These are phyloP conservation scores for Plantago ovata DNA, from an alignment of 257 asterid species.

Conservation along the genomic window DNA sequence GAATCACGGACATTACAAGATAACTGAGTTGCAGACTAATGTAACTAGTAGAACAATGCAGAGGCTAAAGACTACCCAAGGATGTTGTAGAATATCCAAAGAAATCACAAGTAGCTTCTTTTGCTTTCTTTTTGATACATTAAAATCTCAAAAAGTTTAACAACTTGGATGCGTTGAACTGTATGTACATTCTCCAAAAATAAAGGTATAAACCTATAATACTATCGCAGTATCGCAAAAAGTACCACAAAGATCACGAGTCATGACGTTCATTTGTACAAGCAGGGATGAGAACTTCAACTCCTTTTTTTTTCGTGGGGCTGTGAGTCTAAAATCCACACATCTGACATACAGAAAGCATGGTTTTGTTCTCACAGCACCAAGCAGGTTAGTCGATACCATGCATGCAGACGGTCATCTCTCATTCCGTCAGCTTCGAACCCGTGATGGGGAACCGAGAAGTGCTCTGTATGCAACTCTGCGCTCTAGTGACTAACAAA, in stretches of 20 bases:
- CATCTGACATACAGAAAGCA: neutral
- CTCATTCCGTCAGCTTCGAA: conserved; percentile 15
- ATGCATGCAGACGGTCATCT: neutral
- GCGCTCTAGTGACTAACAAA: conserved; percentile 25
- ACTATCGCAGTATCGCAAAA: neutral
- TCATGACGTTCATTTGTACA: conserved; percentile 8
- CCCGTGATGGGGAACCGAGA: conserved; percentile 27
- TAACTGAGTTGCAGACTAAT: no score
- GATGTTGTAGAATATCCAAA: no score
- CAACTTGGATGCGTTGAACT: neutral
- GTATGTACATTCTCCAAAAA: neutral
- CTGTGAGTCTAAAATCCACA: neutral
- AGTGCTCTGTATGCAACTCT: conserved; percentile 33
- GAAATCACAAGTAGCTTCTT: neutral
- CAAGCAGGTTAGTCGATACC: conserved; percentile 12
- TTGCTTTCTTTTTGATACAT: conserved; percentile 5
- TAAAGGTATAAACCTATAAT: conserved; percentile 1
- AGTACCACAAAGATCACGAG: neutral
- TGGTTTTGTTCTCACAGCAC: conserved; percentile 2
- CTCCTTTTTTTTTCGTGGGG: no score
- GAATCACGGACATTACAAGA: no score
- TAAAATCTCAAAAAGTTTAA: conserved; percentile 4
- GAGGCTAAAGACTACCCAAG: no score
- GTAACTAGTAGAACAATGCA: no score
- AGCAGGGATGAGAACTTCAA: conserved; percentile 16